Evolutionary conservation across 2,329 filamentous ascomycete species (phyloP).

Genomic region (Sporothrix variecibatus): DNA sequence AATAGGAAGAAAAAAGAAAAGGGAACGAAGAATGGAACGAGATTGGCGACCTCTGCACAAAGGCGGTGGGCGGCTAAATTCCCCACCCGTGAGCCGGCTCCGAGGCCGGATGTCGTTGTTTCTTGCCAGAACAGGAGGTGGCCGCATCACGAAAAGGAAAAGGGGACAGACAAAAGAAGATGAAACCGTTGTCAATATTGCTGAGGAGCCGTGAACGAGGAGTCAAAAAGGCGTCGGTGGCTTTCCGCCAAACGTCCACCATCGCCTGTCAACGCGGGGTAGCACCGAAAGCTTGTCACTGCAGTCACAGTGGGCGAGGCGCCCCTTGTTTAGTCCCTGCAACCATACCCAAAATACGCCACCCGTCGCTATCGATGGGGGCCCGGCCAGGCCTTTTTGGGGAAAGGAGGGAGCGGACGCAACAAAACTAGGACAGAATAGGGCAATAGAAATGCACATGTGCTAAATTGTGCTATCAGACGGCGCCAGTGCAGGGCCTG

Average conservation of each 20-base stretch:
- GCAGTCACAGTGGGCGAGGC: background rate
- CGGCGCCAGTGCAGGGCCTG: background rate
- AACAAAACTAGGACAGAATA: background rate
- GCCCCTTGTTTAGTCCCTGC: background rate
- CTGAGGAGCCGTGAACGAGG: background rate
- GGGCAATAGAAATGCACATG: slow-evolving; percentile 8
- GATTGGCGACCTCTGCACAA: background rate
- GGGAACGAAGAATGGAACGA: background rate
- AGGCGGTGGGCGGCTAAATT: slow-evolving; percentile 2
- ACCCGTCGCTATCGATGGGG: slow-evolving; percentile 8
- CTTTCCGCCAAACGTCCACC: background rate
- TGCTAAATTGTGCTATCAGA: background rate
- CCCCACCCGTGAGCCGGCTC: background rate
- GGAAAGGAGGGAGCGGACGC: background rate
- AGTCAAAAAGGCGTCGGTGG: background rate
- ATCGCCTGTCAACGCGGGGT: background rate
- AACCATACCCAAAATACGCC: slow-evolving; percentile 4
- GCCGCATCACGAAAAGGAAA: background rate
- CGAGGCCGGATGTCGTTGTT: background rate
- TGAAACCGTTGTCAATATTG: background rate
- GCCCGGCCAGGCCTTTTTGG: background rate
- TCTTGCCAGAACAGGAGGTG: background rate
- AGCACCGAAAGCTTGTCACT: slow-evolving; percentile 4
- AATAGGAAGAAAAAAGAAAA: background rate
- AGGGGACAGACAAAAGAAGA: background rate